A percentile compares a stretch with the other conserved stretches of the same genome.
These are phyloP conservation scores for Aaosphaeria pasadenensis DNA, from an alignment of 2,329 filamentous ascomycete species.

Conservation along the genomic window DNA sequence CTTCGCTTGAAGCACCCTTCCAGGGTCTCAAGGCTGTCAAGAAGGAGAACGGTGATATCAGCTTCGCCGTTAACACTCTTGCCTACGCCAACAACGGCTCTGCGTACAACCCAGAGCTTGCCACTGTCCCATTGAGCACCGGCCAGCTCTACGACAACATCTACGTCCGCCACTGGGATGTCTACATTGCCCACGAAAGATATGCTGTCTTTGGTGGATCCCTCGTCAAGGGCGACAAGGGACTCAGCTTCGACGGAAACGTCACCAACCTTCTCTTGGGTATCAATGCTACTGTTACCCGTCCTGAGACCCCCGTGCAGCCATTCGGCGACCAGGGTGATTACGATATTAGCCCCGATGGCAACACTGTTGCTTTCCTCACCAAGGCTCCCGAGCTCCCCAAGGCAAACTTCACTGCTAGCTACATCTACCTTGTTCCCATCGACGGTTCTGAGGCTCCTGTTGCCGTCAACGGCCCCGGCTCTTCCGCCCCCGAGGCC, in stretches of 20 bases:
- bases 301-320: slow-evolving; percentile 65
- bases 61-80: slow-evolving; percentile 54
- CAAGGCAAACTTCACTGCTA: slow-evolving; percentile 74
- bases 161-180: slow-evolving; percentile 81
- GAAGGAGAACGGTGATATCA: slow-evolving; percentile 39
- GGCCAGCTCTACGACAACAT: slow-evolving; percentile 71
- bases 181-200: slow-evolving; percentile 65
- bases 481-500: slow-evolving; percentile 32
- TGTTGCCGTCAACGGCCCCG: slow-evolving; percentile 30
- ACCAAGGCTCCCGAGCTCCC: slow-evolving; percentile 71
- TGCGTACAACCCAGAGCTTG: slow-evolving; percentile 64
- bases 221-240: slow-evolving; percentile 41
- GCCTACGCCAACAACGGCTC: slow-evolving; percentile 64
- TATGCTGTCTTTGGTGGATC: slow-evolving; percentile 72
- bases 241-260: slow-evolving; percentile 22
- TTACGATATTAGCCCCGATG: slow-evolving; percentile 68
- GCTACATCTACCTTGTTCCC: slow-evolving; percentile 73
- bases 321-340: slow-evolving; percentile 76
- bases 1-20: slow-evolving; percentile 45
- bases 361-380: slow-evolving; percentile 66
- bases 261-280: slow-evolving; percentile 58
- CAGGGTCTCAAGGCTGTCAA: slow-evolving; percentile 47
- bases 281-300: slow-evolving; percentile 50
- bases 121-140: slow-evolving; percentile 57
- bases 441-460: slow-evolving; percentile 56